Base-by-base conservation (phyloP, 371 early-diverging fungal genomes). In the Saksenaea oblongispora region DNA sequence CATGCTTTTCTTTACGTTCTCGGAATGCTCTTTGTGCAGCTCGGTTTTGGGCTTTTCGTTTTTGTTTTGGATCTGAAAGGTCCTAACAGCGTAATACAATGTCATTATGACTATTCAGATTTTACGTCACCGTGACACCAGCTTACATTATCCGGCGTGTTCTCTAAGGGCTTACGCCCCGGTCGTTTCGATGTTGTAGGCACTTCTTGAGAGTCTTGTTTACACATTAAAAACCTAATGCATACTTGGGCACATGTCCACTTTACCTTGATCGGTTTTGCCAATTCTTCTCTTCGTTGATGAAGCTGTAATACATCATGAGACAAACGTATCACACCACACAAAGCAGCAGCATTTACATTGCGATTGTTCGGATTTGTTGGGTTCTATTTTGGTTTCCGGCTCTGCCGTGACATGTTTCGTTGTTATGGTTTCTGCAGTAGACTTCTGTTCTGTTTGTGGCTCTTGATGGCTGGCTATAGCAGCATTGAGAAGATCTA, bases 21-120 rank as follows among this genome's bases (percentile, higher is more conserved):
- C 92, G 79, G 67, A 91, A 91, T 0, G 92, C 92, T 13, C 91
- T 78, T 68, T 91, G 92, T 11, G 92, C 92, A 11, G 89, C 90
- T 56, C 92, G 75, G 66, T 91, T 91, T 72, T 91, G 91, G 9
- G 90, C 92, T 18, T 88, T 88, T 59, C 92, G 85, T 66, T 91
- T 91, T 73, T 83, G 78, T 59, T 80, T 80, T 7, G 78, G 78
- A 41, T 80, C 81, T 35, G 59, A 51, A 47, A 55, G 41, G 13
- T 67, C 61, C 63, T 70, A 14, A 3, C 35, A 17, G 31, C 3
- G 28, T 22, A 8, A 54, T 64, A 28, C 22, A 53, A 39, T 39
- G 51, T 39, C 26, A 17, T 14, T 37, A 36, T 34, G 51, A 51
- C 28, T 7, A 60, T n/a, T 35, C n/a, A 9, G 9, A 14, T 9